Evolutionary conservation across 352 stramenopile genomes (phyloP), one percentile per base, ranked within the genome.

Genomic region (Pythium volutum): DNA sequence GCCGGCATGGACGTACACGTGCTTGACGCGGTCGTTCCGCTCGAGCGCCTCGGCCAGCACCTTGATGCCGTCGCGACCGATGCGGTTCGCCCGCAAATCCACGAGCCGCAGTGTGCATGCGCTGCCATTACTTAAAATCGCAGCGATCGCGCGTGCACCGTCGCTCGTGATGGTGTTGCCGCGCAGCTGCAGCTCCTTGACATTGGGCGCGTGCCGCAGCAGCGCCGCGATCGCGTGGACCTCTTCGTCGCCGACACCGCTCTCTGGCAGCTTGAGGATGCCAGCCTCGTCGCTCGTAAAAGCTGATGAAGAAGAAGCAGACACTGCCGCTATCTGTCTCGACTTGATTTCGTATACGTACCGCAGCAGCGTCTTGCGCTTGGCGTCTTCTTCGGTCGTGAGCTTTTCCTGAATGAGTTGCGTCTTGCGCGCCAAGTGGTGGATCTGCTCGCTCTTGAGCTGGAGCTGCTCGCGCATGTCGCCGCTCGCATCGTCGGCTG

Each of bases 1-100:
- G 18, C 90, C 93, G 2, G 92, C 91, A 58, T 99, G 96, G 7
- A 98, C 94, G 69, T 98, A 98, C 43, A 99, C 95, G 71, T 98
- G 96, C 43, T 95, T 90, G 29, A 97, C 89, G 42, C 90, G 81
- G 56, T 95, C 86, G 55, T 92, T 96, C 26, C 94, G 77, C 61
- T 98, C 93, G 14, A 99, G 75, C 18, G 96, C 94, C 55, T 98
- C 96, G 1, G 94, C 95, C 36, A 98, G 77, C 16, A 95, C 84
- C 58, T 93, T 91, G 54, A 98, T 80, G 41, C 95, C 96, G n/a
- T 96, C 77, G 31, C 92, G 88, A 22, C 74, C 81, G 43, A 98
- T 89, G n/a, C 73, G 75, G 64, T 98, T 98, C 29, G 84, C 77
- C 12, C 94, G 78, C 45, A 99, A 51, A 66, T 99, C 95, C 2